Base-by-base conservation (phyloP, 768 basidiomycete genomes). In the Serendipita vermifera region DNA sequence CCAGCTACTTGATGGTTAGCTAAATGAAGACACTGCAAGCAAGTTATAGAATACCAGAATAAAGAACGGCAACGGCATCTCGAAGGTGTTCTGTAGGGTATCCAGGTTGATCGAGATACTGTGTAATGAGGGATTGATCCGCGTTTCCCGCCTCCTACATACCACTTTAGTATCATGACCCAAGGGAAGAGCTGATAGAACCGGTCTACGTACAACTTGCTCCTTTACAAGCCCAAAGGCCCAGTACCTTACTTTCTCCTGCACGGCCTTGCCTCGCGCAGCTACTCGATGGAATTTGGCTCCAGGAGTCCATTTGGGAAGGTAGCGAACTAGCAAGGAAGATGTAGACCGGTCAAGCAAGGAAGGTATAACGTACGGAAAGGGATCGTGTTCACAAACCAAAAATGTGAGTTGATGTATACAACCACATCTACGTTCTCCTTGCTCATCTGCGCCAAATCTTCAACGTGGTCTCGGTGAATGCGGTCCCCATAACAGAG, bases 251-350 rank as follows among this genome's bases (percentile, higher is more conserved):
- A 2, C 27, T 2, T 51, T 20, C 9, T 15, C 29, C 15, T 7
- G 24, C 20, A 51, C 4, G 5, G 11, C 46, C n/a, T 29, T 51
- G 2, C 20, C 46, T 3, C 7, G 24, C 9, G 5, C 9, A 5
- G 46, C 46, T 9, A 20, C 27, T 11, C 64, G 63, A 59, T 75
- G 73, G 65, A 74, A 76, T 1, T 60, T 64, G 35, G 69, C 70
- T 2, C 73, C 70, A 20, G 75, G 73, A 54, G 75, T 67, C 74
- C 75, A 75, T 0, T 62, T 60, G 0, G 75, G 75, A 1, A 75
- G 20, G 58, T 65, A 69, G 29, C 69, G 63, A 46, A 73, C 73
- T 75, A 48, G 35, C 33, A 29, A 17, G 9, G 40, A 43, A 43
- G 11, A 15, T 24, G 2, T 11, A 15, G 20, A 11, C 41, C 11